Percentiles rank a stretch among this genome's conserved stretches.
Evolutionary conservation across 805 yeast species (phyloP).

Genomic region (Clavispora santaluciae): DNA sequence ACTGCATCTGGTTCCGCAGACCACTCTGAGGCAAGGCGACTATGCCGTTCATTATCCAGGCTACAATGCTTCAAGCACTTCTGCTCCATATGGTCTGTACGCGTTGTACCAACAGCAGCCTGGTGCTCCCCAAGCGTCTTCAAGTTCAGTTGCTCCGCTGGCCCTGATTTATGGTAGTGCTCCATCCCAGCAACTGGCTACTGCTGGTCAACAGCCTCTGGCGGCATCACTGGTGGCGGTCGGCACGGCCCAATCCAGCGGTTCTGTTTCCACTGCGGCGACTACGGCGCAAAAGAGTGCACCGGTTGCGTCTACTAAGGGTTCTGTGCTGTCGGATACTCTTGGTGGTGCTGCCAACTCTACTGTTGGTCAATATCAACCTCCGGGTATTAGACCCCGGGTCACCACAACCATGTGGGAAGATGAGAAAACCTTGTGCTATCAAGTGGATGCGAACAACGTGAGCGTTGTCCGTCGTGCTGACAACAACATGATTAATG

Average conservation of each 20-base stretch:
- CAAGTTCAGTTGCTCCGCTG: constrained; percentile 10
- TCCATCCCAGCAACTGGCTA: constrained; percentile 6
- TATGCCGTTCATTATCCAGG: constrained; percentile 15
- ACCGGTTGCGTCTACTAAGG: constrained; percentile 9
- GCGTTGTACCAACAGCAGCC: constrained; percentile 15
- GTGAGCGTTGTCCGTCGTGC: constrained; percentile 80
- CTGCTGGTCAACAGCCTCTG: constrained; percentile 8
- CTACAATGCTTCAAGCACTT: constrained; percentile 8
- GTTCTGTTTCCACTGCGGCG: constrained; percentile 11
- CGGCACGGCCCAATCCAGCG: constrained; percentile 21
- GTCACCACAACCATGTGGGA: constrained; percentile 91
- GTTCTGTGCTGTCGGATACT: constrained; percentile 14
- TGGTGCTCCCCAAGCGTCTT: constrained; percentile 9
- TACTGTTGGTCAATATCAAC: constrained; percentile 41
- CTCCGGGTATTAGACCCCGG: constrained; percentile 50
- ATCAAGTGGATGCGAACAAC: constrained; percentile 80
- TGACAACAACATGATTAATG: constrained; percentile 81
- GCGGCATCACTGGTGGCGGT: constrained; percentile 13
- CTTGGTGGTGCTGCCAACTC: constrained; percentile 18
- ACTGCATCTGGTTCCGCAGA: constrained; percentile 5
- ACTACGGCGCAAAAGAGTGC: constrained; percentile 12
- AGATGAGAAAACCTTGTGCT: constrained; percentile 78
- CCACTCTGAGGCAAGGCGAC: constrained; percentile 9
- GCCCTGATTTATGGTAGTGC: constrained; percentile 11
- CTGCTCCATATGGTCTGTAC: constrained; percentile 14